These are phyloP conservation scores for Aspergillus hancockii DNA, from an alignment of 495 filamentous ascomycete species.

Conservation along the genomic window DNA sequence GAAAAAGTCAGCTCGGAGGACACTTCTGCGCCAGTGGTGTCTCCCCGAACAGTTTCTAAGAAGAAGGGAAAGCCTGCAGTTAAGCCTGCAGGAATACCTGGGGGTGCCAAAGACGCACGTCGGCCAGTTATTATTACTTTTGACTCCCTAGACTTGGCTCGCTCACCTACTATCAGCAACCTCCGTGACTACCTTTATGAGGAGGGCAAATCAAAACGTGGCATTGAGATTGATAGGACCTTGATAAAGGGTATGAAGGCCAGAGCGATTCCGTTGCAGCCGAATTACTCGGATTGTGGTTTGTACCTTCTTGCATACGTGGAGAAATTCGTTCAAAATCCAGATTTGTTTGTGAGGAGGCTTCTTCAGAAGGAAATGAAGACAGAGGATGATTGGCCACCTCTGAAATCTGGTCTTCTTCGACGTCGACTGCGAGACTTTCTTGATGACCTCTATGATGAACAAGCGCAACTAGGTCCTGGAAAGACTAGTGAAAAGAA, in stretches of 20 bases:
- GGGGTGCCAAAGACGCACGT: conserved; percentile 27
- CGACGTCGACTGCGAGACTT: conserved; percentile 55
- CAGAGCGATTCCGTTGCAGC: conserved; percentile 71
- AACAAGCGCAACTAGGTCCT: conserved; percentile 40
- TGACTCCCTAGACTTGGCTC: conserved; percentile 72
- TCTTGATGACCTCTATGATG: conserved; percentile 47
- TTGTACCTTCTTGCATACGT: conserved; percentile 82
- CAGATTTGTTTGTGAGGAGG: conserved; percentile 62
- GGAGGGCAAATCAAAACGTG: conserved; percentile 71
- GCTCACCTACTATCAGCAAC: conserved; percentile 58
- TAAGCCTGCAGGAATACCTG: conserved; percentile 34
- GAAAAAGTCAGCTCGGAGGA: background rate
- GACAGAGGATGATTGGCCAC: conserved; percentile 52
- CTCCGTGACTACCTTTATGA: conserved; percentile 76
- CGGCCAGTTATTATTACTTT: conserved; percentile 80
- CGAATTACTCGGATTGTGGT: conserved; percentile 88
- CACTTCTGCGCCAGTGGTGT: background rate
- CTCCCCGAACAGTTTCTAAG: conserved; percentile 22
- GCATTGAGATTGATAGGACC: conserved; percentile 53
- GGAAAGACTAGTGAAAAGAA: conserved; percentile 14
- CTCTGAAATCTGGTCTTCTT: conserved; percentile 52
- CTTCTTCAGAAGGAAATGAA: conserved; percentile 52
- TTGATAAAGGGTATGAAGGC: conserved; percentile 66
- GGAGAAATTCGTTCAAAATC: conserved; percentile 72
- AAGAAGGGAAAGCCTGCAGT: conserved; percentile 35